Conservation (phyloP, 306 rosid genomes). For the Trichosanthes cucumerina region DNA sequence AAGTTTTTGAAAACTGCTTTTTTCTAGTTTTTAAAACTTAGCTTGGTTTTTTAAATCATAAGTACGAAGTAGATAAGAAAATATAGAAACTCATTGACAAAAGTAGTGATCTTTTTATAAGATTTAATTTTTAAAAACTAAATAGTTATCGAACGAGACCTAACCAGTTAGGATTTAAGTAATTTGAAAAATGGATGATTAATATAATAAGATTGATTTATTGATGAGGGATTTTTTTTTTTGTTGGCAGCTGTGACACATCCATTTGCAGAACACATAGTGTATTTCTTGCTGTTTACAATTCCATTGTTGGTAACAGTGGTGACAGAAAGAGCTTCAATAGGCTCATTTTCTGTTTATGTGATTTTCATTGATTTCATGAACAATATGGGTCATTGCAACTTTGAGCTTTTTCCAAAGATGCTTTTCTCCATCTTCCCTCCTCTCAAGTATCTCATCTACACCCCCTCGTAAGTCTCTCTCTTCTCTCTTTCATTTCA, state of each 20-base stretch:
- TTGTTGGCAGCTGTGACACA: conserved; percentile 46
- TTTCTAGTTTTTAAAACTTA: too few species aligned
- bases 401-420: conserved; percentile 44
- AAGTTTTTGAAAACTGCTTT: too few species aligned
- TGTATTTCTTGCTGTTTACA: conserved; percentile 37
- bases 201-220: too few species aligned
- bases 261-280: conserved; percentile 53
- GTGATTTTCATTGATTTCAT: conserved; percentile 43
- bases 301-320: conserved; percentile 28
- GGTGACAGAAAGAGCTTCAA: conserved; percentile 25
- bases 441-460: conserved; percentile 49
- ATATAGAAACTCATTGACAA: too few species aligned
- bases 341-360: conserved; percentile 16
- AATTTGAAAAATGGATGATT: too few species aligned
- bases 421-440: conserved; percentile 29
- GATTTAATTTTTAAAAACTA: too few species aligned
- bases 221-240: background rate
- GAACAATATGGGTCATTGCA: conserved; percentile 72
- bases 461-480: conserved; percentile 58
- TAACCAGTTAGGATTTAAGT: too few species aligned
- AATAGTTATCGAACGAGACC: too few species aligned
- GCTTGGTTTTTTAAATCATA: too few species aligned
- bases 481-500: background rate
- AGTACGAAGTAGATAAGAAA: too few species aligned
- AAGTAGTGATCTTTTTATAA: too few species aligned